Base-by-base conservation (phyloP, 1,284 basidiomycete genomes). In the Ganoderma sinense region DNA sequence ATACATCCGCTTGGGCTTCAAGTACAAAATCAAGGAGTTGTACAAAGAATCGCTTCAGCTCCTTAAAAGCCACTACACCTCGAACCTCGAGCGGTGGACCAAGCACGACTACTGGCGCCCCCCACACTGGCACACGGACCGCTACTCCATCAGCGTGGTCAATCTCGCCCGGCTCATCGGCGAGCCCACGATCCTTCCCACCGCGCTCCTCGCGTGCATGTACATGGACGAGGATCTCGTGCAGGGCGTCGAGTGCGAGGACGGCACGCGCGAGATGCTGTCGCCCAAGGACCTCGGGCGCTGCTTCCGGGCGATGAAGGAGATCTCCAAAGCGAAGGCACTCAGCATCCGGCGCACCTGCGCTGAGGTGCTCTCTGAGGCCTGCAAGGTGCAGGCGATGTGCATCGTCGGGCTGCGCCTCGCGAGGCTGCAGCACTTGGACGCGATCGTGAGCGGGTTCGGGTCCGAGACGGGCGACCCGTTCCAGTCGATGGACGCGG, bases 101-200 rank as follows among this genome's bases (percentile, higher is more conserved):
- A 53, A 59, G 20, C 20, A n/a, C 20, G 6, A 41, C 14, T 23
- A 13, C 2, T 45, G 39, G 39, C 3, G 4, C 0, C 63, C 55
- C 26, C 26, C 60, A 8, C 23, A 59, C 29, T 72, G 63, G 33
- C 20, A 41, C 33, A 20, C 18, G 11, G 29, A 23, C 14, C 26
- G 4, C 10, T n/a, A 67, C 26, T 45, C 60, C 4, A 68, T 70
- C 23, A 67, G 65, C 4, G 71, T 69, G 53, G 56, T 70, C 33
- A 68, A 73, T 55, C 53, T 70, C 43, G 69, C 69, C 14, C 69
- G 69, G 0, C 53, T 69, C 7, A 55, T 64, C 11, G 62, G 43
- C 23, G 63, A 68, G 31, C 39, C 16, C 10, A 31, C 53, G 4
- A 6, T 71, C 0, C 61, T 71, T 7, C 70, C 70, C 7, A 55